Conservation (phyloP, 345 rosid species). For the Brassica cretica region DNA sequence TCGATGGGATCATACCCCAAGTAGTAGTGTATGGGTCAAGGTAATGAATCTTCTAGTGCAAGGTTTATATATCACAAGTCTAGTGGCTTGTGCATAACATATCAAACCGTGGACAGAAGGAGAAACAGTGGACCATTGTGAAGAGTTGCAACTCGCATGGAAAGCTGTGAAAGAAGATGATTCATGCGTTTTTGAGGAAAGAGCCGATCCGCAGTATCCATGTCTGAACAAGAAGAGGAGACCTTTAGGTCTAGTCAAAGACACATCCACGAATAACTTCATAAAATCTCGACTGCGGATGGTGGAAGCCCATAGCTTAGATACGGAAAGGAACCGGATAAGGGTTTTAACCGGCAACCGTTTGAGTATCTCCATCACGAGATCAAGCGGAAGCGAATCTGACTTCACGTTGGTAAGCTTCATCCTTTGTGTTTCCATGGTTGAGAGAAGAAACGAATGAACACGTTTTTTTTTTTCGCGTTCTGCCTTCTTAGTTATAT, state of each 20-base stretch:
- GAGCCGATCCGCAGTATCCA: neutral
- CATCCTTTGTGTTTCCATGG: neutral
- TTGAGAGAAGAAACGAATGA: neutral
- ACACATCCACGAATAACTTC: neutral
- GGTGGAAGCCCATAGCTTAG: neutral
- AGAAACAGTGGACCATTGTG: neutral
- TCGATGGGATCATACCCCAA: constrained; percentile 10
- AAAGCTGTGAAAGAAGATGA: neutral
- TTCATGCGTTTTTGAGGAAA: neutral
- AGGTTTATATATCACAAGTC: neutral
- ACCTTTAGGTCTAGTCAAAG: constrained; percentile 4
- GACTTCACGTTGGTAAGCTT: neutral
- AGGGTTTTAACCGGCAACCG: neutral
- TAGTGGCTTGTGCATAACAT: neutral
- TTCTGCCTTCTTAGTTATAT: neutral
- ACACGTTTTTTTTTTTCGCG: neutral
- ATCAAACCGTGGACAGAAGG: neutral
- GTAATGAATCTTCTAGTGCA: constrained; percentile 12
- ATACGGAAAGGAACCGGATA: neutral
- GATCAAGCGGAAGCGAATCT: neutral
- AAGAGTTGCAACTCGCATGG: neutral
- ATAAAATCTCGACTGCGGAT: neutral
- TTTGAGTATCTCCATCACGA: neutral
- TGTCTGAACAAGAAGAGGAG: neutral
- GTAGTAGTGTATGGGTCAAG: neutral